phyloP scores from a whole-genome alignment of 495 filamentous ascomycete species.

The Aspergillus taichungensis region DNA sequence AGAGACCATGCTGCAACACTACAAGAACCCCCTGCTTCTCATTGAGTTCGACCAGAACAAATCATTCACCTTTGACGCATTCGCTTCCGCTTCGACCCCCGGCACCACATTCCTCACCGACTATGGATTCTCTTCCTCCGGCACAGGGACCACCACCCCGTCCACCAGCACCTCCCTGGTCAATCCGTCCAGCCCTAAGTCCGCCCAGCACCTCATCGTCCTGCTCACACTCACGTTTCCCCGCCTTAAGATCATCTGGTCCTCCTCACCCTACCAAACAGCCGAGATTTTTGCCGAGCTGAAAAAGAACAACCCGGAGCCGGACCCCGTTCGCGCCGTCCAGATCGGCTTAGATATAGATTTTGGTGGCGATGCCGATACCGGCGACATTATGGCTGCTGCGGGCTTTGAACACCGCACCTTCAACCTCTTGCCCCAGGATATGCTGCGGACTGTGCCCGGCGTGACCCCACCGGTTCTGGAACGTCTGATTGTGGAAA shows the following conservation, averaged over 20 bases:
- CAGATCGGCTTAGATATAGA: slow-evolving; percentile 67
- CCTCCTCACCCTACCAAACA: slow-evolving; percentile 85
- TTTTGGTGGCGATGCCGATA: slow-evolving; percentile 41
- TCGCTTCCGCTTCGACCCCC: slow-evolving; percentile 43
- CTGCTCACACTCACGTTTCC: slow-evolving; percentile 91
- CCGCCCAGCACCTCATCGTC: slow-evolving; percentile 87
- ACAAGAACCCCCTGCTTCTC: slow-evolving; percentile 81
- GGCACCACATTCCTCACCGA: slow-evolving; percentile 34
- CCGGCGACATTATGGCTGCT: slow-evolving; percentile 51
- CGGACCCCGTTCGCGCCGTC: slow-evolving; percentile 81
- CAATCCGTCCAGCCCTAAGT: slow-evolving; percentile 45
- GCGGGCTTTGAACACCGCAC: slow-evolving; percentile 41
- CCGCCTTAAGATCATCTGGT: slow-evolving; percentile 85
- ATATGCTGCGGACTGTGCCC: slow-evolving; percentile 81
- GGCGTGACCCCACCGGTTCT: slow-evolving; percentile 77
- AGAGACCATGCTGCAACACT: slow-evolving; percentile 89
- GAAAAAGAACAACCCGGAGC: slow-evolving; percentile 81
- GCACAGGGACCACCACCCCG: slow-evolving; percentile 45
- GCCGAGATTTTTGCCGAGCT: slow-evolving; percentile 93
- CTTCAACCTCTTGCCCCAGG: slow-evolving; percentile 63
- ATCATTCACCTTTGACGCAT: slow-evolving; percentile 90
- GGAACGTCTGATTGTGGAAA: slow-evolving; percentile 57
- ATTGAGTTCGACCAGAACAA: slow-evolving; percentile 98
- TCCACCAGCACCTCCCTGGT: slow-evolving; percentile 31
- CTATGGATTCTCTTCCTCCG: slow-evolving; percentile 60